Conservation (phyloP, 768 basidiomycete species). For the Kwoniella sp. region DNA sequence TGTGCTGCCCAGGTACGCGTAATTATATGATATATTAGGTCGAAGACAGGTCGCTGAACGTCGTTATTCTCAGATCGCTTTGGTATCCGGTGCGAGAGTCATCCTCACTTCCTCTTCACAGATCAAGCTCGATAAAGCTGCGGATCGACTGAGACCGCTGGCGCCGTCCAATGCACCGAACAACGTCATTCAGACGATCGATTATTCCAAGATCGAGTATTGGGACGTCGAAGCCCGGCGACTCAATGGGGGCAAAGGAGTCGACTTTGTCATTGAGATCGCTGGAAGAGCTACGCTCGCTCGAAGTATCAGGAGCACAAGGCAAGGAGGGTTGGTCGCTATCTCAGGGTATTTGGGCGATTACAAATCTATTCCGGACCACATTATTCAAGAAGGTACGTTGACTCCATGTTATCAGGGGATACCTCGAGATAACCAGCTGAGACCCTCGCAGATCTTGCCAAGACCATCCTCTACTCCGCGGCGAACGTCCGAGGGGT, state of each 20-base stretch:
- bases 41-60: background rate
- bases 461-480: conserved; percentile 57
- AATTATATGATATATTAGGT: background rate
- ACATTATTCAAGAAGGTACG: conserved; percentile 40
- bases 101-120: conserved; percentile 72
- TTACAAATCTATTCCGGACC: conserved; percentile 36
- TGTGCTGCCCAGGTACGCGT: conserved; percentile 59
- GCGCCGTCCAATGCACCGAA: conserved; percentile 39
- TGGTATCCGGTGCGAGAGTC: conserved; percentile 67
- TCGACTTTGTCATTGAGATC: conserved; percentile 51
- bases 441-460: conserved; percentile 43
- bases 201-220: conserved; percentile 64
- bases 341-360: conserved; percentile 46
- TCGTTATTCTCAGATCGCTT: conserved; percentile 62
- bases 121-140: conserved; percentile 61
- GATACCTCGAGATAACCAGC: background rate
- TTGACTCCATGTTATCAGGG: background rate
- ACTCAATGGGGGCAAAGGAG: conserved; percentile 53
- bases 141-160: conserved; percentile 63
- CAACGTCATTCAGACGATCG: conserved; percentile 58
- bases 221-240: conserved; percentile 65
- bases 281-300: conserved; percentile 42
- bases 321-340: conserved; percentile 44
- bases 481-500: conserved; percentile 55
- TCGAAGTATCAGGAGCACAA: conserved; percentile 40